Evolutionary conservation across 768 basidiomycete species (phyloP).

Genomic region (Gloeostereum incarnatum): DNA sequence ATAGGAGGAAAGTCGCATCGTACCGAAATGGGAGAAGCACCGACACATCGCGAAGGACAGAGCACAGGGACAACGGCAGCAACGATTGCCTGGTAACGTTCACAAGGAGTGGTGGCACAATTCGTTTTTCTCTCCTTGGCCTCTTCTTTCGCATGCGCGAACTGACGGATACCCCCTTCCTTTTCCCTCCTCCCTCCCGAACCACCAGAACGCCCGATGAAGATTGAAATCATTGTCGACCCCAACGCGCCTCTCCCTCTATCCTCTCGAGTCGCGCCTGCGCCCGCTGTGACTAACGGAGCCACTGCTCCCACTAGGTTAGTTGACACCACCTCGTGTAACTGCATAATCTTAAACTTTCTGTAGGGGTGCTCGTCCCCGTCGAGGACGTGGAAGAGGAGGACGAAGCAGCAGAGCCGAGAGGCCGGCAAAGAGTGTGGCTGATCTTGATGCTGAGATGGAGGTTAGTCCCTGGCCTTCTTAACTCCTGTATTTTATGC

Average conservation of each 20-base stretch:
- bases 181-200: slow-evolving; percentile 24
- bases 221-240: slow-evolving; percentile 80
- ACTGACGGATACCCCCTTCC: slow-evolving; percentile 7
- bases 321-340: slow-evolving; percentile 10
- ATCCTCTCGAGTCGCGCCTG: slow-evolving; percentile 71
- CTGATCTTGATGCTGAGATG: slow-evolving; percentile 97
- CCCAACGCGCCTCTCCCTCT: slow-evolving; percentile 58
- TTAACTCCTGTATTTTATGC: not conserved
- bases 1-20: too few relatives aligned
- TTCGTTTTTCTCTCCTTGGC: slow-evolving; percentile 32
- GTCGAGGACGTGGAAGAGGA: slow-evolving; percentile 39
- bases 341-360: slow-evolving; percentile 3
- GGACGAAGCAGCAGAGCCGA: slow-evolving; percentile 39
- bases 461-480: slow-evolving; percentile 45
- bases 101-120: too few relatives aligned
- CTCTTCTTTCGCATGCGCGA: slow-evolving; percentile 29
- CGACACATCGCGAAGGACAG: too few relatives aligned
- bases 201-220: slow-evolving; percentile 13
- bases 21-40: too few relatives aligned
- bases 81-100: too few relatives aligned
- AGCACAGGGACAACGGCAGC: too few relatives aligned
- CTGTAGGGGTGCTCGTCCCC: slow-evolving; percentile 21
- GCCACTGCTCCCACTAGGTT: slow-evolving; percentile 17
- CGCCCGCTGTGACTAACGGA: slow-evolving; percentile 18
- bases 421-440: slow-evolving; percentile 70